Base-by-base conservation (phyloP, 1,284 basidiomycete species). In the Puccinia triticina region DNA sequence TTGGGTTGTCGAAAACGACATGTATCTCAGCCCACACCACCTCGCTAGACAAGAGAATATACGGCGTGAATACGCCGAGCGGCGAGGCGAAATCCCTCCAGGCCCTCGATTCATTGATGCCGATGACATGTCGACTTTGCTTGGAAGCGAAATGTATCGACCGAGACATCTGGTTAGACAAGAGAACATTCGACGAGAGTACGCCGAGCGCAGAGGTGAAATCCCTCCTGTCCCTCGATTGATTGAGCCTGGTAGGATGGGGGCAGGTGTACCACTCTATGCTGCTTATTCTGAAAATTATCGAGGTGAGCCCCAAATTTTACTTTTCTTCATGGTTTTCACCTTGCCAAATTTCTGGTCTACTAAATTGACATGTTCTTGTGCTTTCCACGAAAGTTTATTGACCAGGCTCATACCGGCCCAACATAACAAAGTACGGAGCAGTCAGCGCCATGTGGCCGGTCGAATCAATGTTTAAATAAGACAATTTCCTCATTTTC, bases 1-100 rank as follows among this genome's bases (percentile, higher is more conserved):
- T 37, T 79, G 77, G 77, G 34, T 75, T 59, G 55, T 16, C 10
- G 73, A 46, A 14, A 43, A 46, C 40, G 46, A 40, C 7, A 46
- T 53, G 37, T 76, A 55, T 34, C 43, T 82, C 8, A 69, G 50
- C 37, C 80, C 80, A 26, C 43, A 55, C 3, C 59, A 53, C 23
- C 59, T 57, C 23, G 50, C 66, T 43, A 34, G 73, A 34, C 72
- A 69, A 76, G 61, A 73, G 11, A 76, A 82, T 26, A 75, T 76
- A 7, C 37, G 61, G 23, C 57, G 72, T 1, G 80, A 82, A n/a
- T 76, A 82, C 55, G 72, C 80, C n/a, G 73, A 76, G 29, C 57
- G 80, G 23, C 46, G 80, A 43, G 73, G 73, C n/a, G 80, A 82
- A 59, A 76, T 82, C 10, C 80, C 80, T 23, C 79, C 69, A 29